Conservation (phyloP, 805 yeast genomes). For the Saccharomyces mikatae region DNA sequence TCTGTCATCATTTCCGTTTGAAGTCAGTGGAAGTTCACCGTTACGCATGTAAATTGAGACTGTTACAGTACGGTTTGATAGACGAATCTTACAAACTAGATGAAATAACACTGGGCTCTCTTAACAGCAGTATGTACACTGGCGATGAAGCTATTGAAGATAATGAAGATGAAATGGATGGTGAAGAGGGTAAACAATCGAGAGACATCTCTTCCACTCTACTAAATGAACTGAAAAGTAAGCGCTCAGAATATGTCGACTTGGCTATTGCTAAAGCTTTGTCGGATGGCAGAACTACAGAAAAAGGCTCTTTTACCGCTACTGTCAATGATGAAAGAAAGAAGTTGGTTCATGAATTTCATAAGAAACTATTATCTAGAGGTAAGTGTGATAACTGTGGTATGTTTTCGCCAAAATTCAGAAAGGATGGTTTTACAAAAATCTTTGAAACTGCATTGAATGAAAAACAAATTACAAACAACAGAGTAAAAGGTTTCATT, state of each 20-base stretch:
- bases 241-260: conserved; percentile 64
- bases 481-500: conserved; percentile 69
- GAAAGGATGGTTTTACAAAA: conserved; percentile 92
- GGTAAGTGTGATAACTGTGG: conserved; percentile 94
- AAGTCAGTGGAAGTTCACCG: conserved; percentile 62
- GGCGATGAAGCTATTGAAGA: conserved; percentile 39
- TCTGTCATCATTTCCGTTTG: conserved; percentile 80
- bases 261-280: conserved; percentile 65
- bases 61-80: conserved; percentile 82
- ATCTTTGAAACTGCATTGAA: conserved; percentile 80
- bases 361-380: conserved; percentile 62
- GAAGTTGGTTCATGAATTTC: conserved; percentile 59
- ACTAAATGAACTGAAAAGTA: conserved; percentile 42
- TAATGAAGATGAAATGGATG: conserved; percentile 27
- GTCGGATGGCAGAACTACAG: conserved; percentile 63
- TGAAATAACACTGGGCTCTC: conserved; percentile 36
- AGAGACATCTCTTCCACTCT: conserved; percentile 34
- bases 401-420: conserved; percentile 86
- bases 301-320: conserved; percentile 69
- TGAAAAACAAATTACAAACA: conserved; percentile 74
- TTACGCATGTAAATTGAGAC: conserved; percentile 64
- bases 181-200: conserved; percentile 9
- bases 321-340: conserved; percentile 85
- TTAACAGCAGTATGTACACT: conserved; percentile 31
- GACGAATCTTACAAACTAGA: conserved; percentile 72